Evolutionary conservation across 83 land plant genomes (phyloP).

Genomic region (Isoetes engelmannii): DNA sequence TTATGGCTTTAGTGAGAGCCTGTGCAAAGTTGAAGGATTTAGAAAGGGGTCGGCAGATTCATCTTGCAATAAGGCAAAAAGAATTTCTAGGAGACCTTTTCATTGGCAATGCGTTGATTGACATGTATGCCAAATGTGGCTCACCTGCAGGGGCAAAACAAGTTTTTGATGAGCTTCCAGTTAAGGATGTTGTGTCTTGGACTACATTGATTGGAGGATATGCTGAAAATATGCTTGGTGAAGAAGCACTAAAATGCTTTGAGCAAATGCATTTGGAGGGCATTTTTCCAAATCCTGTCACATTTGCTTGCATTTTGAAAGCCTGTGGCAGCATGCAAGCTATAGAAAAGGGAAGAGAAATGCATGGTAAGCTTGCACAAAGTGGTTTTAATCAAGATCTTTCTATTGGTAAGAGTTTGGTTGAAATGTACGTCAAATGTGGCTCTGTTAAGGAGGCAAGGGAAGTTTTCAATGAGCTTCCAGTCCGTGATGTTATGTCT

Average conservation of each 20-base stretch:
- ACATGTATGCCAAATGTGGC: too few relatives aligned
- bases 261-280: too few relatives aligned
- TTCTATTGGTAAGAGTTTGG: too few relatives aligned
- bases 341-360: background rate
- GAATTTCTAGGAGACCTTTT: background rate
- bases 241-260: too few relatives aligned
- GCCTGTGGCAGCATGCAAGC: slow-evolving; percentile 7
- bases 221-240: background rate
- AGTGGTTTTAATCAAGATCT: too few relatives aligned
- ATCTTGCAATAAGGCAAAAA: background rate
- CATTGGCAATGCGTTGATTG: slow-evolving; percentile 10
- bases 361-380: background rate
- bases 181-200: too few relatives aligned
- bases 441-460: too few relatives aligned
- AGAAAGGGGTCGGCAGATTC: background rate
- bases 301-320: slow-evolving; percentile 7
- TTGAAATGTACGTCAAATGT: too few relatives aligned
- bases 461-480: too few relatives aligned
- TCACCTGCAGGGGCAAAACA: background rate
- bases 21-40: background rate
- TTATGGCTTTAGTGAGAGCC: background rate
- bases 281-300: slow-evolving; percentile 5
- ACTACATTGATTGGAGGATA: too few relatives aligned
- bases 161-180: background rate
- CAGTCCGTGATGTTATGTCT: too few relatives aligned